Base-by-base conservation (phyloP, 345 rosid species). In the Aegle marmelos region DNA sequence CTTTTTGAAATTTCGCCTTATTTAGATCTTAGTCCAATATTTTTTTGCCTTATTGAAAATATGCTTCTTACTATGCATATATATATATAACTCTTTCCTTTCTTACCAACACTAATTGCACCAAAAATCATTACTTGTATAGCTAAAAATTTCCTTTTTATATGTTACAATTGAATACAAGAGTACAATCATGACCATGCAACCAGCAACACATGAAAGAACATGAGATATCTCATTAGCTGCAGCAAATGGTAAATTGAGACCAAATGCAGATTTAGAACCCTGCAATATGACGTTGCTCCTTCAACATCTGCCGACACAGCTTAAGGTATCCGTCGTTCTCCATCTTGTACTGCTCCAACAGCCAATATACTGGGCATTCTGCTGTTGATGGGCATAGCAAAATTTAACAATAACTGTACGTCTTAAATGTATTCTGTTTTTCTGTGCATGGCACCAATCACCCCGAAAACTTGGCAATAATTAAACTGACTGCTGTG, bases 401-500 rank as follows among this genome's bases (percentile, higher is more conserved):
- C 31, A 31, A 27, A 45, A 65, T 66, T 53, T 22, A 24, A 24
- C 9, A 19, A 10, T 9, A 37, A 36, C 45, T 13, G 7, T 0
- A 9, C 10, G 45, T 34, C 16, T 58, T 17, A 16, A n/a, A 65
- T 31, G 36, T 33, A 75, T 9, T 30, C n/a, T n/a, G 14, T 19
- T 67, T 61, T 54, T 0, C 39, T 19, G 65, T 31, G 75, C 9
- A 28, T 39, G 16, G 11, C 50, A 78, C 4, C 28, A 25, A 86
- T 91, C 86, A 91, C 16, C 80, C 83, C 25, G 92, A 86, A 62
- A 92, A 88, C 76, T 33, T 85, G 68, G 95, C 92, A 45, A 92
- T 89, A 57, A 91, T 67, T 54, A 96, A 64, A 76, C 93, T 96
- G 76, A 94, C 89, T 31, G 85, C 74, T 68, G 88, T 89, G 79